Base-by-base conservation (phyloP, 2,329 filamentous ascomycete species). In the Coniochaeta pulveracea region DNA sequence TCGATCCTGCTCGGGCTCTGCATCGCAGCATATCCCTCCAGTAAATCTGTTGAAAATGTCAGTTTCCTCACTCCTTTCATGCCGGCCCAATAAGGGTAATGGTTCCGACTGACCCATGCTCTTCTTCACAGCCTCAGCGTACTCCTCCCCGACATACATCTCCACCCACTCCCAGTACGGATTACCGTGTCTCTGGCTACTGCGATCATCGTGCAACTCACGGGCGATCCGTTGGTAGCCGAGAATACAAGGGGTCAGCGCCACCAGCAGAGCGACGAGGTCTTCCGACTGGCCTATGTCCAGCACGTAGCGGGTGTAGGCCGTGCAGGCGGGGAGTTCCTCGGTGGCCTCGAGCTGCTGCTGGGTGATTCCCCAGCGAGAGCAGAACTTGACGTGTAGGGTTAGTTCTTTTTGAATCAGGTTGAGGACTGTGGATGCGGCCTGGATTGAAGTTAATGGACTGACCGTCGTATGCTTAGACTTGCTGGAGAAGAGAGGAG, bases 101-200 rank as follows among this genome's bases (percentile, higher is more conserved):
- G 18, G n/a, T 37, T 9, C 8, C 14, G 3, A 51, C 69, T 55
- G 60, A 85, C 82, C 75, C 35, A 69, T 74, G 15, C 84, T 85
- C 3, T 74, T 65, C 41, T 63, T 64, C 34, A 93, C 82, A 5
- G 84, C 83, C 40, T 76, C 65, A 1, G 65, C 58, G 44, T 93
- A 95, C 51, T 91, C 83, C 1, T 84, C 77, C 3, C 78, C 81
- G 11, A 82, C 72, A 50, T 95, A 96, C 48, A 85, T 93, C 50
- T 88, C 67, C 43, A 96, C 85, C 89, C 89, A 96, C 28, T 76
- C 71, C 80, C 82, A 91, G 60, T 93, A 96, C 12, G 60, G 65
- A 51, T 89, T 93, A 0, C 64, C 73, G 10, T 80, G 64, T n/a
- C n/a, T n/a, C 17, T 21, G 3, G 22, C 22, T 22, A 24, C 66